Conservation (phyloP, 106 monocot species). For the Agapanthus africanus region DNA sequence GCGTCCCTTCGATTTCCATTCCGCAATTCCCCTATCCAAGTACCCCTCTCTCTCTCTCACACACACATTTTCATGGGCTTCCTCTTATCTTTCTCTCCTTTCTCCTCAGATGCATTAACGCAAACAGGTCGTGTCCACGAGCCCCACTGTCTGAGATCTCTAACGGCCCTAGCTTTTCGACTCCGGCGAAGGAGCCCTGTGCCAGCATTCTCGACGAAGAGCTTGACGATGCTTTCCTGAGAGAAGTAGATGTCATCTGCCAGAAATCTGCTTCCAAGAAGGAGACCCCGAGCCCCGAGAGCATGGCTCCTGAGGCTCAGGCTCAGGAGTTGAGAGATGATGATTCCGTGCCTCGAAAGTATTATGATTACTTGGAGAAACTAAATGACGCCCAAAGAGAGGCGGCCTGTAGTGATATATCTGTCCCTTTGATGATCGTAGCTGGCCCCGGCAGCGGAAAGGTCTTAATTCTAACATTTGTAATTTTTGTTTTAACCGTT, state of each 20-base stretch:
- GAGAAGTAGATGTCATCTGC: slow-evolving; percentile 49
- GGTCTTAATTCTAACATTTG: slow-evolving; percentile 24
- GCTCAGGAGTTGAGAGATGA: not conserved
- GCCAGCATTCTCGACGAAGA: slow-evolving; percentile 36
- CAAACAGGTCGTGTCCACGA: slow-evolving; percentile 3
- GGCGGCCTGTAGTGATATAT: slow-evolving; percentile 63
- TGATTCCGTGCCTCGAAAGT: slow-evolving; percentile 35
- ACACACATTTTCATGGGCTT: not conserved
- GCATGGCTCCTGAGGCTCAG: not conserved
- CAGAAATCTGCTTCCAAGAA: slow-evolving; percentile 16
- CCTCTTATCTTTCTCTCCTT: not conserved
- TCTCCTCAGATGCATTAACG: not conserved
- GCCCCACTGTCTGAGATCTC: slow-evolving; percentile 16
- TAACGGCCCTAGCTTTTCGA: not conserved
- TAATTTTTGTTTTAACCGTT: not conserved
- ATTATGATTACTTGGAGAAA: slow-evolving; percentile 51
- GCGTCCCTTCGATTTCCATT: slow-evolving; percentile 19
- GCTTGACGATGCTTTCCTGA: slow-evolving; percentile 42
- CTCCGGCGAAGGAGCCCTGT: slow-evolving; percentile 1
- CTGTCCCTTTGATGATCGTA: slow-evolving; percentile 74
- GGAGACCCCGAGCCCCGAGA: not conserved
- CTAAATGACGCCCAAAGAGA: slow-evolving; percentile 78
- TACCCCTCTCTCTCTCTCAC: slow-evolving; percentile 1
- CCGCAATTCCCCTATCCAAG: slow-evolving; percentile 19
- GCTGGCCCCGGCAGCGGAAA: slow-evolving; percentile 95